Evolutionary conservation across 139 green algal genomes (phyloP).

Genomic region (Chlamydomonas incerta): DNA sequence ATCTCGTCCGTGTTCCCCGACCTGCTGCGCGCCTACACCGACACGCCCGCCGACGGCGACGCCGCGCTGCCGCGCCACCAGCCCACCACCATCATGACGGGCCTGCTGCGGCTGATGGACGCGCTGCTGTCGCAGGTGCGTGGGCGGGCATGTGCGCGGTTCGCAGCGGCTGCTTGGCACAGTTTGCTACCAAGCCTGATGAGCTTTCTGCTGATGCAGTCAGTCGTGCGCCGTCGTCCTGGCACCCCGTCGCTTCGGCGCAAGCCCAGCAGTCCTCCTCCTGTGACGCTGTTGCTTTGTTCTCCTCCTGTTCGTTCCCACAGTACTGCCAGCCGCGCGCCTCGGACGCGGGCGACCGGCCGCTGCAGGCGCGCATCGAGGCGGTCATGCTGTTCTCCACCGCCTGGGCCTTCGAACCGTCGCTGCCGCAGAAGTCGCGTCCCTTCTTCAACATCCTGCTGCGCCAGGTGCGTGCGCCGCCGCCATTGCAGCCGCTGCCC

Average conservation of each 20-base stretch:
- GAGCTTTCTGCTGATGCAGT: no score
- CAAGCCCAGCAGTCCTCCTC: no score
- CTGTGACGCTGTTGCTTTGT: no score
- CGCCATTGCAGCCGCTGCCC: no score
- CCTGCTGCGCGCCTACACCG: conserved; percentile 49
- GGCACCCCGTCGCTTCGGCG: no score
- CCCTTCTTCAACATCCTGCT: conserved; percentile 65
- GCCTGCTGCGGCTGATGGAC: conserved; percentile 41
- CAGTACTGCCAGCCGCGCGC: conserved; percentile 18
- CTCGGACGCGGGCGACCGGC: conserved; percentile 20
- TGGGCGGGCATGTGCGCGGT: no score
- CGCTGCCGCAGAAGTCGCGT: conserved; percentile 40
- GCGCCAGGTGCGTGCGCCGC: conserved; percentile 17
- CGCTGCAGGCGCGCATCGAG: conserved; percentile 45
- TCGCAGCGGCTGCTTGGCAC: no score
- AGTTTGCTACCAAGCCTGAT: no score
- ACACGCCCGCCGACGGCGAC: not conserved
- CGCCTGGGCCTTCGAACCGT: conserved; percentile 58
- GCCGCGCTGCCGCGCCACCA: conserved; percentile 15
- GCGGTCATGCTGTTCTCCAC: conserved; percentile 41
- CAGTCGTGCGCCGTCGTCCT: no score
- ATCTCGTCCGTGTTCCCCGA: conserved; percentile 45
- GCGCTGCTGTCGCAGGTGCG: conserved; percentile 33
- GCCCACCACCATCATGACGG: conserved; percentile 35
- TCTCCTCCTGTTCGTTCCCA: not conserved